Conservation (phyloP, 768 basidiomycete species). For the Trametopsis cervina region DNA sequence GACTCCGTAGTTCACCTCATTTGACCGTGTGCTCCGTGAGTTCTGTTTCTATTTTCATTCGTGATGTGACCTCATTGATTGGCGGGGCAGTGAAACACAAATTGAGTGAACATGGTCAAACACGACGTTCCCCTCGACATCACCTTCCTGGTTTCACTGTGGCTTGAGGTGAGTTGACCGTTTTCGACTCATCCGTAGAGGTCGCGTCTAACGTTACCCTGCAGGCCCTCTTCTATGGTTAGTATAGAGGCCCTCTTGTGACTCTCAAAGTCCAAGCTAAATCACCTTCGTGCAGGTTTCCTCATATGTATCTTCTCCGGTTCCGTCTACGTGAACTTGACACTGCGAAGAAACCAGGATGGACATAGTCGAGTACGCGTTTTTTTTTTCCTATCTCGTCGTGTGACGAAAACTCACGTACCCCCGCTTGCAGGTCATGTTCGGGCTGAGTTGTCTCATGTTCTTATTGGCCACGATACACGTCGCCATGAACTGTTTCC, state of each 20-base stretch:
- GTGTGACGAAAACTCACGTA: neutral
- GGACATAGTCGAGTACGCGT: conserved; percentile 8
- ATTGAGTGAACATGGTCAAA: conserved; percentile 2
- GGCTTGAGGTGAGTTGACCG: conserved; percentile 16
- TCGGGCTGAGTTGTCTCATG: conserved; percentile 5
- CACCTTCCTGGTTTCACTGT: conserved; percentile 14
- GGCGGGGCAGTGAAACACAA: neutral
- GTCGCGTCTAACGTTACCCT: neutral
- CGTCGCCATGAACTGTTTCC: conserved; percentile 16
- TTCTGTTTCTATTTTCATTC: too few relatives aligned
- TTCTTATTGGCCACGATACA: conserved; percentile 12
- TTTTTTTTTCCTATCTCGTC: neutral
- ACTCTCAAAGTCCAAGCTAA: too few relatives aligned
- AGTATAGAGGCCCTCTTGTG: too few relatives aligned
- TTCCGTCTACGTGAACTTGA: conserved; percentile 13
- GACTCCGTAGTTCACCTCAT: too few relatives aligned
- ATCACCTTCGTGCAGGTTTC: too few relatives aligned
- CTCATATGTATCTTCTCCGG: conserved; percentile 12
- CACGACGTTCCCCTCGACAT: conserved; percentile 14
- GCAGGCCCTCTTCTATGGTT: conserved; percentile 14
- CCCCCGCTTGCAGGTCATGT: conserved; percentile 8
- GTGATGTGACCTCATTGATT: neutral
- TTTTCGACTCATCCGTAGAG: too few relatives aligned
- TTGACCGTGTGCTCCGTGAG: too few relatives aligned
- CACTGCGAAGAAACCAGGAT: conserved; percentile 12